Conservation (phyloP, 1,284 basidiomycete genomes). For the Fomes fomentarius region DNA sequence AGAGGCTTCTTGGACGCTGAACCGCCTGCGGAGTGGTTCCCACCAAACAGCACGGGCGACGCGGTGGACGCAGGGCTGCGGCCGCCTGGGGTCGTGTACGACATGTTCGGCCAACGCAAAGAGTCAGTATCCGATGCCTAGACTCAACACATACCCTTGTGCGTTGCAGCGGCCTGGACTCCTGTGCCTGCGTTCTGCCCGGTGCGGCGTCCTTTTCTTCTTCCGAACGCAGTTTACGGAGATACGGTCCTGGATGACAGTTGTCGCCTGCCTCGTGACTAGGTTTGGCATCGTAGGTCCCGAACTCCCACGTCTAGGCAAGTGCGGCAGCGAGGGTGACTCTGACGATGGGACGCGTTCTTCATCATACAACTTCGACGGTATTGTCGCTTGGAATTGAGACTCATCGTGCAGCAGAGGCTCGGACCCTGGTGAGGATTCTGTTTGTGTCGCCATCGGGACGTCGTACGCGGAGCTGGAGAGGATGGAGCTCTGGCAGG, state of each 20-base stretch:
- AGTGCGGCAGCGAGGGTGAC: slow-evolving; percentile 48
- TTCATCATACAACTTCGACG: slow-evolving; percentile 13
- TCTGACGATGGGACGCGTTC: slow-evolving; percentile 60
- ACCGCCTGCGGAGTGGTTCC: background rate
- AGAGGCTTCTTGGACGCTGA: background rate
- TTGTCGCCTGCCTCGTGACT: slow-evolving; percentile 46
- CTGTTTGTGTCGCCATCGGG: background rate
- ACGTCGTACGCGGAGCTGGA: background rate
- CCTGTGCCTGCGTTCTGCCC: slow-evolving; percentile 13
- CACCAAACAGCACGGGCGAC: too few relatives aligned
- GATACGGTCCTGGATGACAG: slow-evolving; percentile 64
- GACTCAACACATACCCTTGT: slow-evolving; percentile 43
- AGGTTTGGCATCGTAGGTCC: slow-evolving; percentile 29
- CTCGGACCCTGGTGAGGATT: background rate
- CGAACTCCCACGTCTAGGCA: slow-evolving; percentile 28
- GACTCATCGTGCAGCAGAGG: background rate
- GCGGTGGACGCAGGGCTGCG: background rate
- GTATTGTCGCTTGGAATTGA: slow-evolving; percentile 16
- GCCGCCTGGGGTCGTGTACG: slow-evolving; percentile 5
- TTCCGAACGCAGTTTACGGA: slow-evolving; percentile 61
- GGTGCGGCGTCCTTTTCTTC: slow-evolving; percentile 41
- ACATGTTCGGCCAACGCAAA: background rate
- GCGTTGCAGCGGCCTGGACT: slow-evolving; percentile 36
- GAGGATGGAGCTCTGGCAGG: too few relatives aligned
- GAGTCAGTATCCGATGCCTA: background rate